Conservation (phyloP, 345 rosid species). For the Theobroma cacao region DNA sequence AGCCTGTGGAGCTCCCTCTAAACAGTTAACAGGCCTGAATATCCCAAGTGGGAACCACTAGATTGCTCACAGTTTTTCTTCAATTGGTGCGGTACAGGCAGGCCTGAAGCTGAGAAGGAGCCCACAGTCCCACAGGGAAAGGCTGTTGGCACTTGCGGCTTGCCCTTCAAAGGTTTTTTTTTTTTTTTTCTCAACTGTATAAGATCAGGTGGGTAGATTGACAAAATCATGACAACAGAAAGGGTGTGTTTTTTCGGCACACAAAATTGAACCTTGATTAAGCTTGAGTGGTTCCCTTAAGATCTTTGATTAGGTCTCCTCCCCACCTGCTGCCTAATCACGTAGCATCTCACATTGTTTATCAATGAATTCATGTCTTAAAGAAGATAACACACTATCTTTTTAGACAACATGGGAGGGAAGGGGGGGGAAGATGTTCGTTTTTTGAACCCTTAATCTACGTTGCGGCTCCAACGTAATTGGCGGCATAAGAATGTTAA, state of each 20-base stretch:
- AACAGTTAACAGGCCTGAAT: background rate
- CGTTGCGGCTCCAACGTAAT: background rate
- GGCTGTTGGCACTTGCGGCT: background rate
- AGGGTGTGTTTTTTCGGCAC: background rate
- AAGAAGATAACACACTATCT: background rate
- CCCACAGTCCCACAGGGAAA: background rate
- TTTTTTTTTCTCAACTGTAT: background rate
- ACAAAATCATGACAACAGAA: background rate
- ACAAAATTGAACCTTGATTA: background rate
- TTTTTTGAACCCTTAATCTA: background rate
- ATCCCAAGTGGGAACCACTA: constrained; percentile 12
- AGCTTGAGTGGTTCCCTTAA: background rate
- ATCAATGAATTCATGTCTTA: background rate
- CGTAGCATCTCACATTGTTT: background rate
- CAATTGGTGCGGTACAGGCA: background rate
- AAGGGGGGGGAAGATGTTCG: background rate
- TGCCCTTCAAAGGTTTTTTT: background rate
- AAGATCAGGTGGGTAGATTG: background rate
- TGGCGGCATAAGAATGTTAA: background rate
- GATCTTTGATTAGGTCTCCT: background rate
- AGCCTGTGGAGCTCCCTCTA: background rate
- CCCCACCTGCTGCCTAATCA: constrained; percentile 21
- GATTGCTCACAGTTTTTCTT: background rate
- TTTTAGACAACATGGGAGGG: background rate
- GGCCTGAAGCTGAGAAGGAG: background rate